Conservation (phyloP, 371 early-diverging fungal species). For the Mucor circinelloides region DNA sequence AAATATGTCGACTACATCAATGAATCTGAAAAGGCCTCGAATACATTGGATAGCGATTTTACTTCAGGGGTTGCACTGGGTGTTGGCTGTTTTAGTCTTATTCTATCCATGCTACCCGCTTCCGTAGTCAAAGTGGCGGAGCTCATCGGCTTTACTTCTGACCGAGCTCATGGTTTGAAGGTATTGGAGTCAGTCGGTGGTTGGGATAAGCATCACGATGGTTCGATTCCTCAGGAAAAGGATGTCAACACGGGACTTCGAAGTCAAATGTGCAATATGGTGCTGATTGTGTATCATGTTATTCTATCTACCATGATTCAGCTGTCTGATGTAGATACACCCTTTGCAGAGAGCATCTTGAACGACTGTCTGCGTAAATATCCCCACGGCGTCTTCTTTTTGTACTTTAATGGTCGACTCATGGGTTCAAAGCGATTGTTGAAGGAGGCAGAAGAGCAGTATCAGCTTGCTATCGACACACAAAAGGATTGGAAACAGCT, state of each 20-base stretch:
- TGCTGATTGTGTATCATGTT: conserved; percentile 66
- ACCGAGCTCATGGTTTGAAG: conserved; percentile 65
- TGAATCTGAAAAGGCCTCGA: background rate
- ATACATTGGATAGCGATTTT: conserved; percentile 68
- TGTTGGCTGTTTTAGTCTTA: conserved; percentile 61
- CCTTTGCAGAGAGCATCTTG: conserved; percentile 49
- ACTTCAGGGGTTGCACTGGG: conserved; percentile 74
- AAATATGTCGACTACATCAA: conserved; percentile 50
- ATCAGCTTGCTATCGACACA: conserved; percentile 43
- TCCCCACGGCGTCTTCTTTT: conserved; percentile 65
- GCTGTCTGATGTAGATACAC: conserved; percentile 50
- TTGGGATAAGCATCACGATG: conserved; percentile 27
- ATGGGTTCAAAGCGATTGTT: conserved; percentile 51
- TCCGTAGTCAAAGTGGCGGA: conserved; percentile 59
- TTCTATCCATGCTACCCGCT: conserved; percentile 52
- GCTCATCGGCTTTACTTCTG: conserved; percentile 74
- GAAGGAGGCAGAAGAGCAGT: conserved; percentile 53
- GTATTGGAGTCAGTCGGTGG: conserved; percentile 62
- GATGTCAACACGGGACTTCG: conserved; percentile 35
- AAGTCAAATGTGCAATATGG: conserved; percentile 61
- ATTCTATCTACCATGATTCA: conserved; percentile 66
- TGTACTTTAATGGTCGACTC: conserved; percentile 63
- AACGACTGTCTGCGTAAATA: conserved; percentile 41
- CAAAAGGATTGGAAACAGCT: conserved; percentile 76
- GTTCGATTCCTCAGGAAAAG: background rate